Conservation (phyloP, 352 stramenopile species). For the Phytophthora litchii region DNA sequence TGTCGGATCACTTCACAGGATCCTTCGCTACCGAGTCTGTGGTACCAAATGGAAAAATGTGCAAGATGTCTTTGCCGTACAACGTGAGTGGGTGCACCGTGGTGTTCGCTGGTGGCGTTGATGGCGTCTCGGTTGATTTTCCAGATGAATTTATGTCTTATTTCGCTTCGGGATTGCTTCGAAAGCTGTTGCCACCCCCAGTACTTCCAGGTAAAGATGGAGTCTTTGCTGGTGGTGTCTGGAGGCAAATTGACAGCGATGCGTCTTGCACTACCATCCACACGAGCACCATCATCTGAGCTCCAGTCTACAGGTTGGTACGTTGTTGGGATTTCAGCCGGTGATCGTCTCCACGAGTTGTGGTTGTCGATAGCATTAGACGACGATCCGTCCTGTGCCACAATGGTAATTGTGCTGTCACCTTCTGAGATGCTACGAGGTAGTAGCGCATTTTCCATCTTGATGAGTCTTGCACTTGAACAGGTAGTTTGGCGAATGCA, state of each 20-base stretch:
- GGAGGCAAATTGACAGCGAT: slow-evolving; percentile 29
- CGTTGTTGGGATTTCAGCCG: slow-evolving; percentile 14
- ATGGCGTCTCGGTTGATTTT: slow-evolving; percentile 9
- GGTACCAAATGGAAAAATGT: slow-evolving; percentile 49
- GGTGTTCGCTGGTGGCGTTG: slow-evolving; percentile 15
- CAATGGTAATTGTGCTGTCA: slow-evolving; percentile 22
- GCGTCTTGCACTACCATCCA: slow-evolving; percentile 32
- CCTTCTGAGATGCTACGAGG: slow-evolving; percentile 7
- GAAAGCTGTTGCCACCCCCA: slow-evolving; percentile 30
- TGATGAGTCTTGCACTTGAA: slow-evolving; percentile 10
- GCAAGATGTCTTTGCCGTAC: slow-evolving; percentile 63
- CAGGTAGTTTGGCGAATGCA: slow-evolving; percentile 22
- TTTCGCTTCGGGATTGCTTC: slow-evolving; percentile 22
- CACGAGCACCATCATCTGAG: slow-evolving; percentile 26
- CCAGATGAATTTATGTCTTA: slow-evolving; percentile 14
- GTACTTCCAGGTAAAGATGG: slow-evolving; percentile 12
- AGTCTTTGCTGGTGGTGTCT: background rate
- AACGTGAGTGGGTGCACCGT: slow-evolving; percentile 42
- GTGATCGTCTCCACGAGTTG: slow-evolving; percentile 10
- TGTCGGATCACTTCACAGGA: slow-evolving; percentile 47
- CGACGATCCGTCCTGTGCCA: slow-evolving; percentile 9
- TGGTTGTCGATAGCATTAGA: background rate
- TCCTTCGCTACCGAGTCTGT: slow-evolving; percentile 65
- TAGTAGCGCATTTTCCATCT: slow-evolving; percentile 17
- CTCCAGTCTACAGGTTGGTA: slow-evolving; percentile 27